Evolutionary conservation across 768 basidiomycete species (phyloP).

Genomic region (Tylopilus sp.): DNA sequence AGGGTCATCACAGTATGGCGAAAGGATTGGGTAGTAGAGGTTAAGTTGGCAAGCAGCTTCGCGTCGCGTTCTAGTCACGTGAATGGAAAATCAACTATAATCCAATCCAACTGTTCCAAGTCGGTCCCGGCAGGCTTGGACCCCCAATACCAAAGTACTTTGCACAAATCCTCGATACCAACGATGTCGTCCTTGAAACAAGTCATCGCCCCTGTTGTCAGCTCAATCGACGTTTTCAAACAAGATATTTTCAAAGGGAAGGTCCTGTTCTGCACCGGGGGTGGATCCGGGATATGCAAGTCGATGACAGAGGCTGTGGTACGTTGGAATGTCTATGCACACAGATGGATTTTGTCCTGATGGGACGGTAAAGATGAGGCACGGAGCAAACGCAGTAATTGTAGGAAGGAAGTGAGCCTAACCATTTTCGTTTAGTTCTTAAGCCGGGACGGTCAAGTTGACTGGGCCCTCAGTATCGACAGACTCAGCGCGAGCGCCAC

Average conservation of each 20-base stretch:
- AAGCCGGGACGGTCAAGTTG: constrained; percentile 1
- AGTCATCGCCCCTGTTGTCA: constrained; percentile 43
- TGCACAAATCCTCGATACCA: neutral
- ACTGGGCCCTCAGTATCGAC: constrained; percentile 49
- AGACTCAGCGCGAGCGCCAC: constrained; percentile 66
- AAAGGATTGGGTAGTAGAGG: neutral
- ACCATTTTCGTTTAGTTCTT: neutral
- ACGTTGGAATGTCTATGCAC: constrained; percentile 21
- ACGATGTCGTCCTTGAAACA: constrained; percentile 36
- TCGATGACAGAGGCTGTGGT: constrained; percentile 84
- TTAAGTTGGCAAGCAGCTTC: too few relatives aligned
- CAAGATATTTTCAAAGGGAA: constrained; percentile 84
- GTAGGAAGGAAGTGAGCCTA: constrained; percentile 77
- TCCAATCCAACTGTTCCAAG: too few relatives aligned
- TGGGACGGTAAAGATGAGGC: constrained; percentile 56
- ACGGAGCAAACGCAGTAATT: constrained; percentile 79
- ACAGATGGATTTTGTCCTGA: constrained; percentile 5
- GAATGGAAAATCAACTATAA: constrained; percentile 18
- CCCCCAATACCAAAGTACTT: too few relatives aligned
- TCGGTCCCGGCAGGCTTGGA: too few relatives aligned
- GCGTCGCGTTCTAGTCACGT: constrained; percentile 20
- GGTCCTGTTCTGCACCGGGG: constrained; percentile 88
- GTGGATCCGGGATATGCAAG: constrained; percentile 90
- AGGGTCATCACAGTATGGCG: constrained; percentile 15
- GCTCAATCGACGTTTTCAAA: constrained; percentile 68